Evolutionary conservation across 495 filamentous ascomycete species (phyloP), one percentile per base, ranked within the genome.

Genomic region (Podospora fimiseda): DNA sequence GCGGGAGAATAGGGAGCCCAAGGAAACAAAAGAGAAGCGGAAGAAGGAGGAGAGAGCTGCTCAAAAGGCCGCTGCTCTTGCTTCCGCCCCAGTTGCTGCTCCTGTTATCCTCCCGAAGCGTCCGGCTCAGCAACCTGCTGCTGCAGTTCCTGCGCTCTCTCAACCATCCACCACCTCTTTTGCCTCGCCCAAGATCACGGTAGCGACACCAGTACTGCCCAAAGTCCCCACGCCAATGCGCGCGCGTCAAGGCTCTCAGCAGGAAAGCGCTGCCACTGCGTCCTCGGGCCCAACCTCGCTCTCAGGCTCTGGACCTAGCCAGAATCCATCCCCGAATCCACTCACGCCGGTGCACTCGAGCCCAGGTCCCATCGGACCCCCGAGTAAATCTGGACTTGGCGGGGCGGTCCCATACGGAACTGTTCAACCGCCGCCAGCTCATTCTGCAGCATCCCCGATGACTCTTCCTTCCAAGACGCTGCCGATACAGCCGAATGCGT

Each of bases 191-290:
- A 86, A 87, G 61, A 74, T 90, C 33, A 69, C 84, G 23, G 76
- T 88, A 55, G 85, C 89, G 18, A 91, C 88, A 4, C 91, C 93
- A 4, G 82, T 81, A 36, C 70, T 94, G 38, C 86, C 92, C 1
- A 96, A 96, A 65, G 82, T 82, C 39, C 80, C 89, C 3, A 91
- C 89, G 19, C 88, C 90, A 13, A 83, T 79, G 52, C 85, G 86
- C 42, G 74, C 80, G 30, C 83, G 90, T 15, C 88, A 90, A 51
- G 61, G 80, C 20, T 95, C 92, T 13, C 88, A 92, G 50, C 89
- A 95, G 65, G 88, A 82, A 24, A 86, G 42, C 87, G 19, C 82
- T 80, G 63, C 78, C 69, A 39, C 87, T 81, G 8, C 14, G n/a
- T 15, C 87, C 81, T 41, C 87, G 78, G 66, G 84, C 73, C 36